Evolutionary conservation across 176 grass and related monocot genomes (phyloP).

Genomic region (Bothriochloa decipiens): DNA sequence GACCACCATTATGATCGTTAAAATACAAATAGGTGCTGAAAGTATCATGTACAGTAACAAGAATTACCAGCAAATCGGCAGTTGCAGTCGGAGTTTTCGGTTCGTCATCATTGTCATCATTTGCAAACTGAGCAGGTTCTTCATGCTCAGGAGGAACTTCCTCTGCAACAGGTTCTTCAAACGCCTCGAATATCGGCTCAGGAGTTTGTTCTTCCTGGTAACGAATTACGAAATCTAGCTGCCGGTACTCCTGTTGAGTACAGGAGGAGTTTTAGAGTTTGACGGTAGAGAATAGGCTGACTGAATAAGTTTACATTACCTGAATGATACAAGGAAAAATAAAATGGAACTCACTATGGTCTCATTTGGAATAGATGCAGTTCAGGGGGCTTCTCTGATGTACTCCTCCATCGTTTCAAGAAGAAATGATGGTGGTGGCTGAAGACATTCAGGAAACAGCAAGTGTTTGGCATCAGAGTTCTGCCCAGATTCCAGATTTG

Average conservation of each 20-base stretch:
- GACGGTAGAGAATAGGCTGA: neutral
- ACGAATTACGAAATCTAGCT: conserved; percentile 38
- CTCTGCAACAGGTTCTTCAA: conserved; percentile 43
- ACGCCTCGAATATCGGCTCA: neutral
- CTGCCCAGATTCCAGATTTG: too few relatives aligned
- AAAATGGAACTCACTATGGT: conserved; percentile 51
- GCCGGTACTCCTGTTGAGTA: conserved; percentile 65
- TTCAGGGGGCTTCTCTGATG: conserved; percentile 79
- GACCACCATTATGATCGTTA: neutral
- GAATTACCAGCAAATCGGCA: conserved; percentile 67
- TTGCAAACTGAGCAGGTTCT: conserved; percentile 37
- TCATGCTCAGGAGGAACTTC: conserved; percentile 38
- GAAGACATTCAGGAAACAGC: conserved; percentile 23
- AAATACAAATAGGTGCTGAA: neutral
- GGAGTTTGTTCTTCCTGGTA: conserved; percentile 44
- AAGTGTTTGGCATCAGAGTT: conserved; percentile 34
- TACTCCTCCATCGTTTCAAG: conserved; percentile 92
- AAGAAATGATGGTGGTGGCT: conserved; percentile 76
- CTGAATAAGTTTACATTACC: neutral
- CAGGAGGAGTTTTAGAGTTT: neutral
- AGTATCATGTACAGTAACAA: neutral
- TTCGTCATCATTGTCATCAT: conserved; percentile 8
- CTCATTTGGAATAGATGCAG: conserved; percentile 46
- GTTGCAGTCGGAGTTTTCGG: conserved; percentile 48
- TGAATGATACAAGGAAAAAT: neutral